A percentile compares a stretch with the other conserved stretches of the same genome.
These are phyloP conservation scores for Mortierella sp. DNA, from an alignment of 371 early-diverging fungal genomes.

Conservation along the genomic window DNA sequence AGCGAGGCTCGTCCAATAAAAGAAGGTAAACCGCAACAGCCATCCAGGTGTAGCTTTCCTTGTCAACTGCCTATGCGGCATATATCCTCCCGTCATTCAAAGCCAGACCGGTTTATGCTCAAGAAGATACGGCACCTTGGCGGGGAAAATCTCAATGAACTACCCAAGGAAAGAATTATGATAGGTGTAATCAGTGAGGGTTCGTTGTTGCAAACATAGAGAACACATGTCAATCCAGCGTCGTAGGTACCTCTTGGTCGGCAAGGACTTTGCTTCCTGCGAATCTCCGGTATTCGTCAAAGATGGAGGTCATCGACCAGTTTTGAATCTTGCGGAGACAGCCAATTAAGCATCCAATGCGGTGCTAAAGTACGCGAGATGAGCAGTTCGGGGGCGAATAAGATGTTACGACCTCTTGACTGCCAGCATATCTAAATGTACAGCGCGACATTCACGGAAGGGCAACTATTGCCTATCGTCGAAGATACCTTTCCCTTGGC, in stretches of 20 bases:
- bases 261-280: conserved; percentile 93
- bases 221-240: background rate
- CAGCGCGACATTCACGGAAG: background rate
- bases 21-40: too few relatives aligned
- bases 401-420: background rate
- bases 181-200: background rate
- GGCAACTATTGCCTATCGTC: too few relatives aligned
- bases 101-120: conserved; percentile 72
- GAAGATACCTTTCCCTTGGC: conserved; percentile 89
- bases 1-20: too few relatives aligned
- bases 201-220: background rate
- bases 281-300: conserved; percentile 95
- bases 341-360: conserved; percentile 95
- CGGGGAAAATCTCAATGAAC: conserved; percentile 84
- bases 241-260: conserved; percentile 88
- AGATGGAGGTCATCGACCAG: conserved; percentile 96
- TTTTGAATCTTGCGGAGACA: conserved; percentile 93
- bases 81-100: background rate
- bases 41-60: too few relatives aligned
- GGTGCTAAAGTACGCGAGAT: conserved; percentile 66
- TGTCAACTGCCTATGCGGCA: too few relatives aligned
- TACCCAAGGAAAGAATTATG: conserved; percentile 15
- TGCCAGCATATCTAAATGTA: background rate
- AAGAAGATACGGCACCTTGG: conserved; percentile 66
- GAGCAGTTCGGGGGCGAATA: background rate